Evolutionary conservation across 768 basidiomycete species (phyloP).

Genomic region (Mrakia gelida): DNA sequence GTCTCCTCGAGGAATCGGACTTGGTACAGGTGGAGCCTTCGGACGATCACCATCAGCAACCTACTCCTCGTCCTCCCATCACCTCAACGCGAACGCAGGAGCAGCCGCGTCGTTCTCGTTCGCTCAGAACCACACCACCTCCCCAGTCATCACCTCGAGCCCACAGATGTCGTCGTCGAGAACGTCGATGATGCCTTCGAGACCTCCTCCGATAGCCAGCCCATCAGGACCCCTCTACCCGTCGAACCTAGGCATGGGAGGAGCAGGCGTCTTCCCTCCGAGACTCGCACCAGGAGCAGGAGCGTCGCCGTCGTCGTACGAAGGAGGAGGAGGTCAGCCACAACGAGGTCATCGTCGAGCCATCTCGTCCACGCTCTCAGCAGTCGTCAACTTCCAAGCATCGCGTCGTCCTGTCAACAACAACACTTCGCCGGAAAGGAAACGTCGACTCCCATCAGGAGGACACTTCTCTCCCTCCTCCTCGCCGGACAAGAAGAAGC

Average conservation of each 20-base stretch:
- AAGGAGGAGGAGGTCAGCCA: not conserved
- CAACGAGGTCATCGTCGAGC: constrained; percentile 18
- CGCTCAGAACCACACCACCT: constrained; percentile 15
- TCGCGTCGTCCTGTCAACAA: constrained; percentile 9
- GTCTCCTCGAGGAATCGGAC: not conserved
- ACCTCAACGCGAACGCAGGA: not conserved
- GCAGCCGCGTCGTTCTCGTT: constrained; percentile 10
- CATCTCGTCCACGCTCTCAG: constrained; percentile 21
- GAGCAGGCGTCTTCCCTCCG: not conserved
- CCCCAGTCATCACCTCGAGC: constrained; percentile 13
- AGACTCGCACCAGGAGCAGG: not conserved
- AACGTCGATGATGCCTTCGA: constrained; percentile 14
- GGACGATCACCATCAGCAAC: constrained; percentile 19
- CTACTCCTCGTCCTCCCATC: not conserved
- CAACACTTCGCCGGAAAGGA: not conserved
- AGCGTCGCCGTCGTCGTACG: not conserved
- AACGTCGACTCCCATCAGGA: constrained; percentile 10
- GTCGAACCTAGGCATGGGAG: not conserved
- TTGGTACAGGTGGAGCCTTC: not conserved
- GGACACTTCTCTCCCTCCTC: constrained; percentile 9
- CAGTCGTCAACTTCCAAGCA: constrained; percentile 25
- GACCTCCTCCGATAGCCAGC: not conserved
- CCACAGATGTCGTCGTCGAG: constrained; percentile 26
- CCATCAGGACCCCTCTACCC: not conserved
- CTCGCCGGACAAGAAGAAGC: constrained; percentile 6